Evolutionary conservation across 495 filamentous ascomycete genomes (phyloP).

Genomic region (Penicillium salamii): DNA sequence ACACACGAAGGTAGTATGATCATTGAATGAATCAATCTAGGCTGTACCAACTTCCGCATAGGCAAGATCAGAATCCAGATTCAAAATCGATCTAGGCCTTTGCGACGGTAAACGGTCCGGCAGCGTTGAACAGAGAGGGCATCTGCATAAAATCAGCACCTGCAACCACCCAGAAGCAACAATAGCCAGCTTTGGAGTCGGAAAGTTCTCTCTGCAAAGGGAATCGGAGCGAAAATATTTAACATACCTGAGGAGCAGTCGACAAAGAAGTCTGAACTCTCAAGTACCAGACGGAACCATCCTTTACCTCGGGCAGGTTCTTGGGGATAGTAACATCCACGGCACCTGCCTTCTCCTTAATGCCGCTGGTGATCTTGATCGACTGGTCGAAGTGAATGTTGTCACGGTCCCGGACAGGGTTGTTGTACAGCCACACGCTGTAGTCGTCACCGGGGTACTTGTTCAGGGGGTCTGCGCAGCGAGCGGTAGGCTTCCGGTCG

Average conservation of each 20-base stretch:
- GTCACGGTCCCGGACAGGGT: slow-evolving; percentile 27
- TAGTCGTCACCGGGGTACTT: slow-evolving; percentile 26
- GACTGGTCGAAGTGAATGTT: slow-evolving; percentile 20
- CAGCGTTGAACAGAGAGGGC: slow-evolving; percentile 32
- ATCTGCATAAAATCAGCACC: slow-evolving; percentile 18
- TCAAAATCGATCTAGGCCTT: slow-evolving; percentile 11
- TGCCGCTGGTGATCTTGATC: slow-evolving; percentile 22
- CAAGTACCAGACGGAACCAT: slow-evolving; percentile 36
- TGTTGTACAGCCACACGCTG: slow-evolving; percentile 38
- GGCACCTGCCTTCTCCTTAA: slow-evolving; percentile 16
- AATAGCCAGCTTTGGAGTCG: background rate
- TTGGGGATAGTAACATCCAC: slow-evolving; percentile 30
- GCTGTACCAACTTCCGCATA: too few relatives aligned
- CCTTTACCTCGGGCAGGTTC: slow-evolving; percentile 27
- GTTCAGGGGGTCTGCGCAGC: slow-evolving; percentile 21
- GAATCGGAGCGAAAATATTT: too few relatives aligned
- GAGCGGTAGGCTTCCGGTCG: slow-evolving; percentile 28
- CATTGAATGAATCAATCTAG: too few relatives aligned
- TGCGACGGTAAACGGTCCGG: slow-evolving; percentile 28
- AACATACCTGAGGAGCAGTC: slow-evolving; percentile 35
- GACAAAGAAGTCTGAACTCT: slow-evolving; percentile 24
- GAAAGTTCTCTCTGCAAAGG: too few relatives aligned
- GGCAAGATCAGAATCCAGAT: background rate
- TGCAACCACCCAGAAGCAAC: background rate
- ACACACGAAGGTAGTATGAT: too few relatives aligned